Conservation (phyloP, 75 land plant genomes). For the Ceratopteris richardii region DNA sequence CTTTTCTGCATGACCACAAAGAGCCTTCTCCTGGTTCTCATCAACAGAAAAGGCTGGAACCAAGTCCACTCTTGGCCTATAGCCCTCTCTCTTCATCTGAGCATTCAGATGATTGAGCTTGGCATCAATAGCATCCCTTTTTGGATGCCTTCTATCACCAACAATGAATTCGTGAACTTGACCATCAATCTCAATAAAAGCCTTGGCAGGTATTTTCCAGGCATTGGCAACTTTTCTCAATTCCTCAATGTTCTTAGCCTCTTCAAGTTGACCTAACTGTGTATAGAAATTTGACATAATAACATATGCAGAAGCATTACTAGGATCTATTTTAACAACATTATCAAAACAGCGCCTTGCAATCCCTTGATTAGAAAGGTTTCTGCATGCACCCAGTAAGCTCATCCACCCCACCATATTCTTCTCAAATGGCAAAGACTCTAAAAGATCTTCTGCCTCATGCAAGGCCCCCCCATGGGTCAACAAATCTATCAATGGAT, state of each 20-base stretch:
- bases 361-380: constrained; percentile 3
- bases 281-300: background rate
- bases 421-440: constrained; percentile 9
- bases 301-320: background rate
- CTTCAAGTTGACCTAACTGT: background rate
- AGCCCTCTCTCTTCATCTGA: constrained; percentile 17
- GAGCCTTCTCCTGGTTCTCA: constrained; percentile 27
- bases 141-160: constrained; percentile 27
- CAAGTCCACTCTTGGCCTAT: constrained; percentile 19
- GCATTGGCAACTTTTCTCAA: constrained; percentile 2
- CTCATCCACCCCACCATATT: constrained; percentile 9
- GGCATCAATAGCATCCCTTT: constrained; percentile 18
- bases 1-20: constrained; percentile 24
- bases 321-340: constrained; percentile 7
- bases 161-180: constrained; percentile 38
- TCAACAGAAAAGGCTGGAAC: constrained; percentile 24
- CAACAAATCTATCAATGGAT: constrained; percentile 21
- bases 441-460: constrained; percentile 9
- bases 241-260: background rate
- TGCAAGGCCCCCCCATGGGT: constrained; percentile 19
- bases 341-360: constrained; percentile 1
- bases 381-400: constrained; percentile 12
- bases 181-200: constrained; percentile 41
- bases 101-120: constrained; percentile 21
- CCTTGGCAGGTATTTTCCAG: constrained; percentile 41